These are phyloP conservation scores for Wickerhamia fluorescens DNA, from an alignment of 805 yeast genomes.

Conservation along the genomic window DNA sequence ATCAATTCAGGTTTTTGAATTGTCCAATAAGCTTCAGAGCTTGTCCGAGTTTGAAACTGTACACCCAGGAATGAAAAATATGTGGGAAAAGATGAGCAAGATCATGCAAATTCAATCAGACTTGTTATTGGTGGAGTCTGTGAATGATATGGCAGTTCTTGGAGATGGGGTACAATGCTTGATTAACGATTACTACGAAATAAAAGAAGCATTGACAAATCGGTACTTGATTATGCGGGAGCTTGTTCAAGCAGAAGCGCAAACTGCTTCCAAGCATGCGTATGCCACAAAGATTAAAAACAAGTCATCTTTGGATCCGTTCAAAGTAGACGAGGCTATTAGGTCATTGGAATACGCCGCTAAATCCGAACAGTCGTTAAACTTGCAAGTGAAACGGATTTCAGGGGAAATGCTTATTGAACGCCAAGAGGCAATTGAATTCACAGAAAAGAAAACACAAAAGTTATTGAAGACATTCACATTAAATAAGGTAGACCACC, in stretches of 20 bases:
- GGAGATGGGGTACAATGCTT: slow-evolving; percentile 68
- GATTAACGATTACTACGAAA: slow-evolving; percentile 70
- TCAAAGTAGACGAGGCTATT: slow-evolving; percentile 87
- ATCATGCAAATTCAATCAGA: slow-evolving; percentile 69
- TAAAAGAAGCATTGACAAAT: slow-evolving; percentile 89
- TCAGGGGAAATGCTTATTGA: slow-evolving; percentile 82
- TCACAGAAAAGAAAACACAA: slow-evolving; percentile 51
- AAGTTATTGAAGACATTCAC: slow-evolving; percentile 52
- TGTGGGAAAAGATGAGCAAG: slow-evolving; percentile 77
- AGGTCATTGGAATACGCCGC: slow-evolving; percentile 72
- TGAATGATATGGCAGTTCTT: slow-evolving; percentile 63
- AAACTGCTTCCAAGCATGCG: slow-evolving; percentile 61
- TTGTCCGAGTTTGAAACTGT: slow-evolving; percentile 37
- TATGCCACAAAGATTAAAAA: slow-evolving; percentile 66
- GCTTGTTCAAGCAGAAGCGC: slow-evolving; percentile 67
- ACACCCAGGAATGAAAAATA: slow-evolving; percentile 63
- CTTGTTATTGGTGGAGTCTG: slow-evolving; percentile 61
- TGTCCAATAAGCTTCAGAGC: slow-evolving; percentile 32
- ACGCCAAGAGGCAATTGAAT: slow-evolving; percentile 49
- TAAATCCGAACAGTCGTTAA: slow-evolving; percentile 65
- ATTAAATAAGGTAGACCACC: slow-evolving; percentile 73
- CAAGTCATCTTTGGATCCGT: slow-evolving; percentile 70
- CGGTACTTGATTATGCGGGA: slow-evolving; percentile 92
- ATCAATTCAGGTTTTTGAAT: slow-evolving; percentile 41
- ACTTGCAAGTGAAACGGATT: slow-evolving; percentile 72